Conservation (phyloP, 2,329 filamentous ascomycete species). For the Orbilia quercus region DNA sequence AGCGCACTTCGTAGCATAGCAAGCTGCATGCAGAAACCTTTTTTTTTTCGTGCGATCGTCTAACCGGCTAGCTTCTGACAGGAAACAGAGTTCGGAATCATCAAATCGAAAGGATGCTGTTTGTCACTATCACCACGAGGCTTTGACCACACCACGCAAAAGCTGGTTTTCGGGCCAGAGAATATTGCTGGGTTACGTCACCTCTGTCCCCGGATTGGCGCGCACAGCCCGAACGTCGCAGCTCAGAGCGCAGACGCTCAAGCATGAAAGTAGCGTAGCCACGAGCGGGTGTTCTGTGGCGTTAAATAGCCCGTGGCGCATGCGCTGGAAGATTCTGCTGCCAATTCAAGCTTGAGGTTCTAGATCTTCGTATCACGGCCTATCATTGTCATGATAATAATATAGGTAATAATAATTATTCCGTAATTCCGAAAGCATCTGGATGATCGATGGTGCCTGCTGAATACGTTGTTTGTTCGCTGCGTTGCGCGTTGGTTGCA, state of each 20-base stretch:
- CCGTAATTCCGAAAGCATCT: no score
- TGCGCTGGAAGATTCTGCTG: no score
- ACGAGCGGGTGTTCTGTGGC: background rate
- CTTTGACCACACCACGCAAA: background rate
- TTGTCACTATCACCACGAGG: background rate
- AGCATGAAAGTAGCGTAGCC: background rate
- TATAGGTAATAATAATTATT: no score
- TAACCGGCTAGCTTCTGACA: no score
- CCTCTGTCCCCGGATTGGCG: slow-evolving; percentile 11
- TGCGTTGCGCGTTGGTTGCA: slow-evolving; percentile 34
- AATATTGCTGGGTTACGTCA: slow-evolving; percentile 38
- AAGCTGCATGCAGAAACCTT: no score
- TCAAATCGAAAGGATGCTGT: background rate
- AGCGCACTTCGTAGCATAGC: no score
- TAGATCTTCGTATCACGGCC: no score
- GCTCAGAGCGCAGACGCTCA: background rate
- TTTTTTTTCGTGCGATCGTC: no score
- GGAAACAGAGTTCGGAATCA: no score
- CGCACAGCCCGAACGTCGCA: background rate
- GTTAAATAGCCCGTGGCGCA: background rate
- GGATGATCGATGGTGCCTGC: no score
- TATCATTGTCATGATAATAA: no score
- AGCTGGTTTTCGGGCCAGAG: slow-evolving; percentile 12
- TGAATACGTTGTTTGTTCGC: background rate
- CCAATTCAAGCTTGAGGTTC: no score